Evolutionary conservation across 1,139 yeast genomes (phyloP).

Genomic region (Meyerozyma smithsonii): DNA sequence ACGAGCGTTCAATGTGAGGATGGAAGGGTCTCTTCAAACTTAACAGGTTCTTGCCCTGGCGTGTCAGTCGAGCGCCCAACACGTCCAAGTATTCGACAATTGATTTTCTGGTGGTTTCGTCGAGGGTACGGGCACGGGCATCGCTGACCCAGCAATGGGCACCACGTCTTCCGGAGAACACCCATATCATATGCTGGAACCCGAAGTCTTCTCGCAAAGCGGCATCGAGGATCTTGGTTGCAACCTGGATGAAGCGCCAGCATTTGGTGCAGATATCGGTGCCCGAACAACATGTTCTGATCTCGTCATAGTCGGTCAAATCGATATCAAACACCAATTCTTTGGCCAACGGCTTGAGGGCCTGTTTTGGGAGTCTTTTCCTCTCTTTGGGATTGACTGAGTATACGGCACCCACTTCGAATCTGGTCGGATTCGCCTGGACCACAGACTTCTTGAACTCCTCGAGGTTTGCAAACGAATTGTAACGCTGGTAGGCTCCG

Average conservation of each 20-base stretch:
- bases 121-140: slow-evolving; percentile 66
- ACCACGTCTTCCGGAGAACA: slow-evolving; percentile 97
- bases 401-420: slow-evolving; percentile 93
- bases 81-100: slow-evolving; percentile 82
- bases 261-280: slow-evolving; percentile 84
- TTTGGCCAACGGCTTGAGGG: slow-evolving; percentile 76
- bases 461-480: slow-evolving; percentile 60
- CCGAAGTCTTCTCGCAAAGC: slow-evolving; percentile 88
- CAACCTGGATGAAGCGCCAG: slow-evolving; percentile 92
- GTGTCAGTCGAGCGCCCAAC: slow-evolving; percentile 46
- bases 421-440: slow-evolving; percentile 78
- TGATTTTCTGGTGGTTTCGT: slow-evolving; percentile 70
- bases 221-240: slow-evolving; percentile 67
- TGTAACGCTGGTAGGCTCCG: slow-evolving; percentile 87
- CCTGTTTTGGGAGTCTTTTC: slow-evolving; percentile 70
- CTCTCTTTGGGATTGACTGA: slow-evolving; percentile 82
- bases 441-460: slow-evolving; percentile 77
- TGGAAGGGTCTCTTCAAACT: slow-evolving; percentile 76
- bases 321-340: slow-evolving; percentile 96
- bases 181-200: slow-evolving; percentile 84
- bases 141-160: slow-evolving; percentile 99
- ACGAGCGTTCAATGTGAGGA: slow-evolving; percentile 78
- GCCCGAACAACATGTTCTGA: slow-evolving; percentile 89
- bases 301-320: slow-evolving; percentile 92
- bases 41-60: slow-evolving; percentile 38